Conservation (phyloP, 148 eudicot genomes). For the Nepenthes gracilis region DNA sequence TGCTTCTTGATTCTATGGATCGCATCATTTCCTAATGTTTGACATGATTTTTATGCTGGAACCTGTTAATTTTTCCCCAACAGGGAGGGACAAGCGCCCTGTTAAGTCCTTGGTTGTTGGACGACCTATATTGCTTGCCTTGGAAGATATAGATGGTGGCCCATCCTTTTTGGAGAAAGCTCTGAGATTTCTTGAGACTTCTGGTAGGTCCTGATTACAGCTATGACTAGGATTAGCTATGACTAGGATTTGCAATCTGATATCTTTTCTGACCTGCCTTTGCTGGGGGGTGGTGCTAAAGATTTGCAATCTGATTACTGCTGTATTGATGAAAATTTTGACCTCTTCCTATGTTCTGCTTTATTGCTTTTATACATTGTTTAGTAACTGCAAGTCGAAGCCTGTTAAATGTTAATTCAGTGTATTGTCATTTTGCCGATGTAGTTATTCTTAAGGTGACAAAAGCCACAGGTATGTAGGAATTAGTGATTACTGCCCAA, state of each 20-base stretch:
- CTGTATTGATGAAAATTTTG: no score
- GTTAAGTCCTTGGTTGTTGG: slow-evolving; percentile 66
- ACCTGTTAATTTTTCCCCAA: neutral
- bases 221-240: neutral
- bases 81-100: slow-evolving; percentile 47
- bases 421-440: no score
- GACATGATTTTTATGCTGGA: neutral
- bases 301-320: no score
- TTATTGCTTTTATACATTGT: no score
- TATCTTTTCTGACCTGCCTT: neutral
- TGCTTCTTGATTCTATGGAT: neutral
- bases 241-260: neutral
- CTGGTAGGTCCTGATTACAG: slow-evolving; percentile 36
- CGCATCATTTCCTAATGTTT: neutral
- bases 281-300: no score
- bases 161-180: slow-evolving; percentile 96
- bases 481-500: no score
- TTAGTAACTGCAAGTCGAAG: no score
- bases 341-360: no score
- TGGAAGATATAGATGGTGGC: slow-evolving; percentile 92
- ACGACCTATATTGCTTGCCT: slow-evolving; percentile 73
- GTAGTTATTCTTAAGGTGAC: no score
- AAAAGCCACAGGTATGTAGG: no score
- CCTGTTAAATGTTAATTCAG: no score
- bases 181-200: slow-evolving; percentile 63